Evolutionary conservation across 805 yeast genomes (phyloP).

Genomic region (Teunomyces atbi): DNA sequence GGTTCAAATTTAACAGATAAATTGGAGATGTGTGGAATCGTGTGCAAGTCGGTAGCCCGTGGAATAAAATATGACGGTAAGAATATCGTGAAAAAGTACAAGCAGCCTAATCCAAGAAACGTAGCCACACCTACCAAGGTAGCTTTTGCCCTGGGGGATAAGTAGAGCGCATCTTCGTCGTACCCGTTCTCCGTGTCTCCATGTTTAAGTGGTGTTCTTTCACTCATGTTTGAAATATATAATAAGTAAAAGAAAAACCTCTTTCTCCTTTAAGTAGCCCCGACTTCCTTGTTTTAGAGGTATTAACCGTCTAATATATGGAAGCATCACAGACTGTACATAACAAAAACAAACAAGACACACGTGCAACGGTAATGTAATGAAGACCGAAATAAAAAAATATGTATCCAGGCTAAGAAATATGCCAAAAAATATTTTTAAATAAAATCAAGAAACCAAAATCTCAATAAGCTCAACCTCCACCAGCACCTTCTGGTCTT

Average conservation of each 20-base stretch:
- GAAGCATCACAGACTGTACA: background rate
- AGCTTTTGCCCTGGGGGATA: constrained; percentile 13
- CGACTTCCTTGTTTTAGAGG: background rate
- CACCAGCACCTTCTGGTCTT: constrained; percentile 45
- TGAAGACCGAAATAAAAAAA: no score
- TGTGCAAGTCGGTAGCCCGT: constrained; percentile 22
- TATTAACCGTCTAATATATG: background rate
- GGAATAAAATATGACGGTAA: constrained; percentile 39
- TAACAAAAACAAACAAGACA: background rate
- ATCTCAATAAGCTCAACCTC: constrained; percentile 34
- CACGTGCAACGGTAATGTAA: background rate
- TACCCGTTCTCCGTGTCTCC: constrained; percentile 16
- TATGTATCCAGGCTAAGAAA: background rate
- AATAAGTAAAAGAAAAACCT: background rate
- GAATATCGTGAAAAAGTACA: constrained; percentile 31
- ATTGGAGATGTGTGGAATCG: constrained; percentile 23
- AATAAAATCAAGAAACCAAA: background rate
- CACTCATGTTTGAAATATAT: constrained; percentile 5
- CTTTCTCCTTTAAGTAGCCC: background rate
- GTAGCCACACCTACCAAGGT: constrained; percentile 12
- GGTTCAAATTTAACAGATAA: constrained; percentile 27
- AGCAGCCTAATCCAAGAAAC: constrained; percentile 11
- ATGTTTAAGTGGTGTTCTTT: constrained; percentile 12
- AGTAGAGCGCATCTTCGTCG: constrained; percentile 14
- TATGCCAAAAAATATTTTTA: background rate